Evolutionary conservation across 1,284 basidiomycete genomes (phyloP).

Genomic region (Sanghuangporus weigelae): DNA sequence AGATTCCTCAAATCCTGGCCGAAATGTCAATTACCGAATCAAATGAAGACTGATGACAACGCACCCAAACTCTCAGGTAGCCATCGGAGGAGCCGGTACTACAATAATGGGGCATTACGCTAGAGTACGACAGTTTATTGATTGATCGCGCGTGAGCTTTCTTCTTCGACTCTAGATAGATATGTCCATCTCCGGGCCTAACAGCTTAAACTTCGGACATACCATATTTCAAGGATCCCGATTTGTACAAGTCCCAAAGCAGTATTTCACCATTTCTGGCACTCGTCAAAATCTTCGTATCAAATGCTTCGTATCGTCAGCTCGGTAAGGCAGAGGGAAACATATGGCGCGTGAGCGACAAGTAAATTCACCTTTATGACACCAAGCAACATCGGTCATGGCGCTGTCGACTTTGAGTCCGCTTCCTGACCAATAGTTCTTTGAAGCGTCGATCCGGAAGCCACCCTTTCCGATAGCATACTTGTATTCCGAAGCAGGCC

Average conservation of each 20-base stretch:
- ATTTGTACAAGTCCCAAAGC: slow-evolving; percentile 77
- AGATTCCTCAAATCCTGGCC: slow-evolving; percentile 73
- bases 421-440: slow-evolving; percentile 69
- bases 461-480: slow-evolving; percentile 51
- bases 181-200: background rate
- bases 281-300: slow-evolving; percentile 78
- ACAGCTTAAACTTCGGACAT: slow-evolving; percentile 15
- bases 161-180: slow-evolving; percentile 54
- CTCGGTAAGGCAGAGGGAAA: background rate
- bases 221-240: slow-evolving; percentile 69
- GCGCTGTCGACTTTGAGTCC: slow-evolving; percentile 71
- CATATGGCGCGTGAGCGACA: background rate
- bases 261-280: slow-evolving; percentile 80
- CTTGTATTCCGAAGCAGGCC: slow-evolving; percentile 41
- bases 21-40: background rate
- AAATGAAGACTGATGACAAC: slow-evolving; percentile 21
- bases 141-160: slow-evolving; percentile 77
- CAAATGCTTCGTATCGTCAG: slow-evolving; percentile 47
- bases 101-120: slow-evolving; percentile 60
- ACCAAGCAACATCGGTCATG: slow-evolving; percentile 80
- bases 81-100: slow-evolving; percentile 83
- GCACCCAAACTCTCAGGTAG: slow-evolving; percentile 77
- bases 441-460: slow-evolving; percentile 57
- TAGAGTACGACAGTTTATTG: slow-evolving; percentile 63
- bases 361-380: slow-evolving; percentile 58